A percentile compares a stretch with the other conserved stretches of the same genome.
Evolutionary conservation across 257 asterid genomes (phyloP).

Genomic region (Solanum corneliomulleri): DNA sequence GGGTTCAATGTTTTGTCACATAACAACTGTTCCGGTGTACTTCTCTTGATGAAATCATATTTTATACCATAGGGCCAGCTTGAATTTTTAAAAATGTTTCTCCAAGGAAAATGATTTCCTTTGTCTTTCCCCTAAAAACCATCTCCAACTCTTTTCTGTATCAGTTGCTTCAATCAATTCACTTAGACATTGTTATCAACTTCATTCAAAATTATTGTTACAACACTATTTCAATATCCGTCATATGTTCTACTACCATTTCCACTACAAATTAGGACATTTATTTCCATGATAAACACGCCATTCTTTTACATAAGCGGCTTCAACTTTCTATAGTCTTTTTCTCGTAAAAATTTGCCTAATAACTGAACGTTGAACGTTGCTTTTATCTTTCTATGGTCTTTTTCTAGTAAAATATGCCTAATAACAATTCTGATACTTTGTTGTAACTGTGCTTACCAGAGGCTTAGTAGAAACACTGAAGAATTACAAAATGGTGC

Average conservation of each 20-base stretch:
- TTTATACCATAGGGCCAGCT: neutral
- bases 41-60: neutral
- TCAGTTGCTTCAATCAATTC: neutral
- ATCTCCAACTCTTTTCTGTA: neutral
- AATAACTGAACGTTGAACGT: neutral
- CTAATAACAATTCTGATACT: neutral
- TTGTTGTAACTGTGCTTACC: constrained; percentile 6
- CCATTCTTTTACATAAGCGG: neutral
- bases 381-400: neutral
- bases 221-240: neutral
- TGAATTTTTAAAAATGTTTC: neutral
- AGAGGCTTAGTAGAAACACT: constrained; percentile 51
- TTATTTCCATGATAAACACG: neutral
- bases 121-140: neutral
- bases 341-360: neutral
- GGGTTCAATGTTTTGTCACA: neutral
- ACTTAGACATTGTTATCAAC: neutral
- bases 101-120: neutral
- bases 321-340: neutral
- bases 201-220: neutral
- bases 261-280: neutral
- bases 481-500: constrained; percentile 77
- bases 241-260: neutral
- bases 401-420: neutral
- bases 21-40: neutral